These are phyloP conservation scores for Iris macrosiphon DNA, from an alignment of 106 monocot genomes.

Conservation along the genomic window DNA sequence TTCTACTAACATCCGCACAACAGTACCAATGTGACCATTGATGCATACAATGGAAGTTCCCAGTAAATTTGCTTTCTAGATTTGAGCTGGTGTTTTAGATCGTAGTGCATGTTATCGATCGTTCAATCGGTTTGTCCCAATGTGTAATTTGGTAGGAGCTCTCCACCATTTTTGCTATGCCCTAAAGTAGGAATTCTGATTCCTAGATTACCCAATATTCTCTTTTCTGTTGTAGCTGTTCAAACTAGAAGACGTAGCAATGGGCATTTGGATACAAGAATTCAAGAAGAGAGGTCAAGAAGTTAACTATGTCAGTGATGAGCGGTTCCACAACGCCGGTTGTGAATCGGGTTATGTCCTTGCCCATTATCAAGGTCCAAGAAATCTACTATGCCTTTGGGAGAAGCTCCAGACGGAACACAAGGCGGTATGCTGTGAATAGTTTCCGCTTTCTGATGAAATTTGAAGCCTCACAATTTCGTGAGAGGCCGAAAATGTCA, in stretches of 20 bases:
- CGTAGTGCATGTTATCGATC: no score
- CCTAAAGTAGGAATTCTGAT: no score
- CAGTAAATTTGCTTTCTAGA: background rate
- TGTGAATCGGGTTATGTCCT: slow-evolving; percentile 69
- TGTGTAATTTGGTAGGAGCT: background rate
- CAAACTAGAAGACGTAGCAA: slow-evolving; percentile 95
- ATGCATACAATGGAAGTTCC: no score
- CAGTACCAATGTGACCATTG: no score
- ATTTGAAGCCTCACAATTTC: no score
- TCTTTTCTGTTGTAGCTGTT: slow-evolving; percentile 36
- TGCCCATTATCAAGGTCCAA: slow-evolving; percentile 82
- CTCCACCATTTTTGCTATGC: no score
- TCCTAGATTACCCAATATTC: no score
- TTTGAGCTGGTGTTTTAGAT: no score
- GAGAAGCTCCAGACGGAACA: slow-evolving; percentile 52
- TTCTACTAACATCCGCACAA: no score
- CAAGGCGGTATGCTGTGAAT: slow-evolving; percentile 63
- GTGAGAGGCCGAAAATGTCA: no score
- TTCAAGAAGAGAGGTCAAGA: slow-evolving; percentile 50
- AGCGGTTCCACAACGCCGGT: slow-evolving; percentile 48
- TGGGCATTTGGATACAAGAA: slow-evolving; percentile 89
- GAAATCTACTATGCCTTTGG: slow-evolving; percentile 84
- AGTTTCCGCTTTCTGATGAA: no score
- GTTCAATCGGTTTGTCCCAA: background rate
- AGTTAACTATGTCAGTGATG: slow-evolving; percentile 61